Base-by-base conservation (phyloP, 345 rosid genomes). In the Ceriops decandra region DNA sequence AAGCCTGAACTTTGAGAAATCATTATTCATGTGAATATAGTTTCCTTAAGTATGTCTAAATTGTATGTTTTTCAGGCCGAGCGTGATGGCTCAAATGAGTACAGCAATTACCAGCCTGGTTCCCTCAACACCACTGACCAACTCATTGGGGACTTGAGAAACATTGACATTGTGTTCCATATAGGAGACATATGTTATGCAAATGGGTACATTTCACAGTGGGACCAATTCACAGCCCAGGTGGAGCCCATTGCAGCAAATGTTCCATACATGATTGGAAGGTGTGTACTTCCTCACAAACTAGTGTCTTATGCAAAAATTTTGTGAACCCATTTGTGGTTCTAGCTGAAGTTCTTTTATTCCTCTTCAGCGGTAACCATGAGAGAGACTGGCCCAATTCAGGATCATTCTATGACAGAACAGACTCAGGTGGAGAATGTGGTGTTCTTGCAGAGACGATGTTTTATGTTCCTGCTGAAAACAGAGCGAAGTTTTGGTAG, bases 401-500 rank as follows among this genome's bases (percentile, higher is more conserved):
- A 16, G 82, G 85, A 31, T 82, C 85, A 57, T 82, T 82, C 67
- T 87, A 80, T 53, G 82, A 63, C 17, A 60, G 72, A 26, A 31
- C 46, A 49, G 89, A 87, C 77, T 87, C 89, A 8, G 92, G 92
- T 42, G 92, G 92, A 33, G 87, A 87, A 68, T 87, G 89, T 70
- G 89, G 89, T 59, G 89, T 87, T 62, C 80, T 63, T 8, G 85
- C 87, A 38, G 91, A 87, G 82, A 87, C 86, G 38, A 85, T 85
- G 91, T 87, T 76, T 73, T 85, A 80, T 60, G 80, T 80, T 72
- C 87, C 89, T 60, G 87, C 89, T n/a, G 88, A 85, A 71, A 87
- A 87, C 78, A 72, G 76, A 72, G 91, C 90, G 1, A 88, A 88
- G 71, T 88, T 82, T 66, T 88, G 93, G 93, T 88, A 80, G 76